phyloP scores from a whole-genome alignment of 225 moss, liverwort and hornwort species.

The Physcomitrium patens region DNA sequence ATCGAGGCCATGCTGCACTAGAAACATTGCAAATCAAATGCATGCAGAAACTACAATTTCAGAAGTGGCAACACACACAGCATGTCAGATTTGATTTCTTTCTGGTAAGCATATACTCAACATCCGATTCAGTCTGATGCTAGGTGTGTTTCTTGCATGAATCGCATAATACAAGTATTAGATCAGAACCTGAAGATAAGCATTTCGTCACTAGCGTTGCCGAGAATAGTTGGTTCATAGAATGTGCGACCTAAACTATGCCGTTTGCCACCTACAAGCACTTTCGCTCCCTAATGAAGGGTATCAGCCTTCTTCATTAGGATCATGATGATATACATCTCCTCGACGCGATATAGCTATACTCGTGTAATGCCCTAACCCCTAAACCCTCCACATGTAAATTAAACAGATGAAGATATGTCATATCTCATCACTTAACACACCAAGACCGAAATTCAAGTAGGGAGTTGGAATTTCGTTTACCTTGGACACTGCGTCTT shows the following conservation, averaged over 20 bases:
- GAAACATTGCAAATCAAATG: not conserved
- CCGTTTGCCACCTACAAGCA: constrained; percentile 79
- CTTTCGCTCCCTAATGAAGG: constrained; percentile 72
- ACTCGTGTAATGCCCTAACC: constrained; percentile 18
- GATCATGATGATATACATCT: constrained; percentile 8
- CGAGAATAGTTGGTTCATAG: constrained; percentile 87
- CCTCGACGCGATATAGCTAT: constrained; percentile 1
- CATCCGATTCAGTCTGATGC: constrained; percentile 12
- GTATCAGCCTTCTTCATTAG: constrained; percentile 13
- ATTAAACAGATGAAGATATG: constrained; percentile 11
- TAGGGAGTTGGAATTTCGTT: constrained; percentile 22
- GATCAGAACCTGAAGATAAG: constrained; percentile 70
- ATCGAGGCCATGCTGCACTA: not conserved
- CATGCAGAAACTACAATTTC: not conserved
- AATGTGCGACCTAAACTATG: constrained; percentile 80
- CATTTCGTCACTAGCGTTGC: constrained; percentile 75
- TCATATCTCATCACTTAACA: not conserved
- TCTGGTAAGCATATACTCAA: not conserved
- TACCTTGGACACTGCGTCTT: constrained; percentile 92
- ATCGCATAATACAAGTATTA: not conserved
- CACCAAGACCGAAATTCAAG: not conserved
- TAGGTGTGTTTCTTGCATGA: constrained; percentile 3
- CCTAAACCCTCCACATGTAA: constrained; percentile 21
- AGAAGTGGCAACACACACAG: not conserved
- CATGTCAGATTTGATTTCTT: constrained; percentile 6